Percentiles rank a stretch among this genome's conserved stretches.
phyloP scores from a whole-genome alignment of 768 basidiomycete genomes.

The Lyophyllum semitale region DNA sequence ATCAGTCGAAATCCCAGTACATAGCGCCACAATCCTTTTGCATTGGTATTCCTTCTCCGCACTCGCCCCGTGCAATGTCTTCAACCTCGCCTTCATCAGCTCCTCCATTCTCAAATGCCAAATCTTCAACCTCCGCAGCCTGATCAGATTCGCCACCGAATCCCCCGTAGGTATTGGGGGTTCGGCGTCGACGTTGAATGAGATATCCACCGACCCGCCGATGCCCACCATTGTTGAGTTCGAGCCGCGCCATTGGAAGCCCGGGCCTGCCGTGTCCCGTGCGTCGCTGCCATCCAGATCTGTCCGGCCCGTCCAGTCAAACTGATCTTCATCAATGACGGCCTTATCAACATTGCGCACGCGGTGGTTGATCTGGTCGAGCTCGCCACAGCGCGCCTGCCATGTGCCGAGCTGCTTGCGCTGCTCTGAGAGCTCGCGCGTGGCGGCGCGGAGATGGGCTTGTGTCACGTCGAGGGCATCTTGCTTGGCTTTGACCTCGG shows the following conservation, averaged over 20 bases:
- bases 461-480: slow-evolving; percentile 87
- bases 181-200: slow-evolving; percentile 68
- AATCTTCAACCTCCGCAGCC: slow-evolving; percentile 71
- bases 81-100: slow-evolving; percentile 69
- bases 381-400: slow-evolving; percentile 72
- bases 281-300: slow-evolving; percentile 43
- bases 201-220: slow-evolving; percentile 64
- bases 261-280: slow-evolving; percentile 48
- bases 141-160: slow-evolving; percentile 60
- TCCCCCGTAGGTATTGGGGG: slow-evolving; percentile 68
- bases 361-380: slow-evolving; percentile 81
- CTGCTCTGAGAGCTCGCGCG: slow-evolving; percentile 88
- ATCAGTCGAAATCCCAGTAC: slow-evolving; percentile 84
- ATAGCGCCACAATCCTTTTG: slow-evolving; percentile 87
- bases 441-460: slow-evolving; percentile 84
- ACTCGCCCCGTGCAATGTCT: slow-evolving; percentile 72
- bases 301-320: slow-evolving; percentile 88
- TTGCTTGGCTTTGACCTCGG: slow-evolving; percentile 85
- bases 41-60: slow-evolving; percentile 91
- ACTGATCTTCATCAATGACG: slow-evolving; percentile 72
- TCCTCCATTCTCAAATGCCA: slow-evolving; percentile 86
- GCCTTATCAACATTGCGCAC: slow-evolving; percentile 85
- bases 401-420: slow-evolving; percentile 81
- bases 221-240: slow-evolving; percentile 68
- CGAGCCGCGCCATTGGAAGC: slow-evolving; percentile 72